Conservation (phyloP, 768 basidiomycete genomes). For the Butyriboletus loyo region DNA sequence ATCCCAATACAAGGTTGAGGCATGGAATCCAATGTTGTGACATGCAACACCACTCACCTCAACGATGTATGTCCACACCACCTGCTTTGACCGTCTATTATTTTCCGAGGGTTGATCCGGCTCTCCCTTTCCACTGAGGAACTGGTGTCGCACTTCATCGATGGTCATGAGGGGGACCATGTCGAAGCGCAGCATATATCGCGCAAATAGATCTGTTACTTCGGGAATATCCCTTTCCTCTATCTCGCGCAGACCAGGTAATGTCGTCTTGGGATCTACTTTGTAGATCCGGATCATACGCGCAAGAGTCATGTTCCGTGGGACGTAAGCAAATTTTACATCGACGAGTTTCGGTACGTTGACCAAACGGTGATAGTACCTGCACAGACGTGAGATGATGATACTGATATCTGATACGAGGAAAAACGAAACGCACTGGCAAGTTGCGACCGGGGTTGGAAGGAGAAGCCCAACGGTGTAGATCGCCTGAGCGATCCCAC, state of each 20-base stretch:
- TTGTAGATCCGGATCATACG: slow-evolving; percentile 80
- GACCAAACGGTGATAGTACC: slow-evolving; percentile 89
- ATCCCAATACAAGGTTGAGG: not conserved
- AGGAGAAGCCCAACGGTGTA: slow-evolving; percentile 94
- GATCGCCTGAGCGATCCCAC: slow-evolving; percentile 93
- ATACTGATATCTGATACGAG: not conserved
- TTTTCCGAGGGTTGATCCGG: slow-evolving; percentile 36
- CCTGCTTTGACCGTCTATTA: slow-evolving; percentile 67
- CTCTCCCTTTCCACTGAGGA: slow-evolving; percentile 77
- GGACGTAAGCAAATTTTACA: slow-evolving; percentile 83
- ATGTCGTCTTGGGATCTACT: slow-evolving; percentile 47
- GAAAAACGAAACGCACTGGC: slow-evolving; percentile 49
- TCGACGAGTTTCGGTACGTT: slow-evolving; percentile 93
- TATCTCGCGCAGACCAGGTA: slow-evolving; percentile 84
- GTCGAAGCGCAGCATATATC: slow-evolving; percentile 84
- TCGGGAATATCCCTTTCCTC: slow-evolving; percentile 70
- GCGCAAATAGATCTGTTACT: slow-evolving; percentile 66
- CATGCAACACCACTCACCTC: slow-evolving; percentile 55
- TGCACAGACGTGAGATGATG: slow-evolving; percentile 28
- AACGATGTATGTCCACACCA: slow-evolving; percentile 94
- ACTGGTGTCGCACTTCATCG: slow-evolving; percentile 83
- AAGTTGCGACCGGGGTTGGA: slow-evolving; percentile 89
- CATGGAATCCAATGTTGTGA: not conserved
- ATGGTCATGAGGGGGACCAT: slow-evolving; percentile 70
- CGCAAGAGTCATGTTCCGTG: slow-evolving; percentile 86